These are phyloP conservation scores for Massarina eburnea DNA, from an alignment of 2,329 filamentous ascomycete species.

Conservation along the genomic window DNA sequence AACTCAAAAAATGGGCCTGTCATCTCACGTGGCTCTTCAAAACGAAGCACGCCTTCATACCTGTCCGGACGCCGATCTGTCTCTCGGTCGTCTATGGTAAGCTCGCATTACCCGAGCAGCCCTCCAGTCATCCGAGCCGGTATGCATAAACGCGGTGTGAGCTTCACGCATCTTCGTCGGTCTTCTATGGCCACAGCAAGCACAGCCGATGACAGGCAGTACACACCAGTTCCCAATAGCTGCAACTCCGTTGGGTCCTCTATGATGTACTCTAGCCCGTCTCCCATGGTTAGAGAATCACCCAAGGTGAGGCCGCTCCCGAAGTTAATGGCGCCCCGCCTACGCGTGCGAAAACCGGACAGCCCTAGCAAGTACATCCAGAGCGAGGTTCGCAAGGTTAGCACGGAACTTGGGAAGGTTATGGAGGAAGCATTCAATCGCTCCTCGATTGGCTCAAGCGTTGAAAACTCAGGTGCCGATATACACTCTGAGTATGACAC, in stretches of 20 bases:
- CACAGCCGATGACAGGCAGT: conserved; percentile 28
- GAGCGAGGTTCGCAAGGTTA: conserved; percentile 82
- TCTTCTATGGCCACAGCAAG: conserved; percentile 46
- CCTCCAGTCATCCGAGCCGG: conserved; percentile 54
- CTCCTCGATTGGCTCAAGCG: conserved; percentile 57
- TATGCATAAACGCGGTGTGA: conserved; percentile 62
- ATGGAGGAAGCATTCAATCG: conserved; percentile 92
- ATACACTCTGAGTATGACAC: conserved; percentile 52
- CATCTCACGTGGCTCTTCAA: conserved; percentile 35
- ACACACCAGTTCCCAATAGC: conserved; percentile 29
- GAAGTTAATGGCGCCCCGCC: conserved; percentile 21
- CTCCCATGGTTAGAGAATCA: conserved; percentile 18
- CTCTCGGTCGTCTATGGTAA: conserved; percentile 49
- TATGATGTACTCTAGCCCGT: conserved; percentile 8
- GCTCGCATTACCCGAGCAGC: conserved; percentile 51
- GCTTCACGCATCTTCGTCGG: conserved; percentile 60
- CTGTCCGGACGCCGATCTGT: conserved; percentile 26
- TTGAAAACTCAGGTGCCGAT: conserved; percentile 47
- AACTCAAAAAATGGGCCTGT: conserved; percentile 36
- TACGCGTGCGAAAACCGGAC: conserved; percentile 43
- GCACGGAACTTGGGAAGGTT: conserved; percentile 80
- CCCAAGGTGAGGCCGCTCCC: conserved; percentile 33
- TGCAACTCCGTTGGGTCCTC: conserved; percentile 26
- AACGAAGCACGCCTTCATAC: conserved; percentile 35
- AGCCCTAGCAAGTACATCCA: conserved; percentile 59